These are phyloP conservation scores for Teunomyces funiuensis DNA, from an alignment of 805 yeast species.

Conservation along the genomic window DNA sequence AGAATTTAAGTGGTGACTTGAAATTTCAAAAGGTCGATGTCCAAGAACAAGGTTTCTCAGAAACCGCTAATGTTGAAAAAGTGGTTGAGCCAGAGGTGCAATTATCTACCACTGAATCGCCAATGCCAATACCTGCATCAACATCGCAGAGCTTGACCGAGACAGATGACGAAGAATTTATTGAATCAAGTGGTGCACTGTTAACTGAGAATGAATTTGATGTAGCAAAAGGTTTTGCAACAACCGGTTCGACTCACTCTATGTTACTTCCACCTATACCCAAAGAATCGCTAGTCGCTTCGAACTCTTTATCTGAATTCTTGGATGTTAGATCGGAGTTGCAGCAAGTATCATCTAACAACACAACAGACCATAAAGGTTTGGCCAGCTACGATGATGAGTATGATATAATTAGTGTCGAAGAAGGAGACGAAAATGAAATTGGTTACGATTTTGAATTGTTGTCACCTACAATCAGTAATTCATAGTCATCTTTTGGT, in stretches of 20 bases:
- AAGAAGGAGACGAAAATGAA: conserved; percentile 27
- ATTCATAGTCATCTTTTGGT: neutral
- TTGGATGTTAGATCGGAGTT: conserved; percentile 21
- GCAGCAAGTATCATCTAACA: no score
- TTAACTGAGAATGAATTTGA: neutral
- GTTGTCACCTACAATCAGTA: conserved; percentile 17
- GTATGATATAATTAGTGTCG: conserved; percentile 34
- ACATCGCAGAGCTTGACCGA: neutral
- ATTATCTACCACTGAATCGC: neutral
- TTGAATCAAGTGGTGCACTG: neutral
- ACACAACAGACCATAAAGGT: no score
- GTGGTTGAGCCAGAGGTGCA: neutral
- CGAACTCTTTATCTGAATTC: conserved; percentile 17
- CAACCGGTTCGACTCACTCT: conserved; percentile 22
- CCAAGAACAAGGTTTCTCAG: neutral
- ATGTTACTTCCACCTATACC: conserved; percentile 33
- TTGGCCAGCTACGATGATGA: conserved; percentile 20
- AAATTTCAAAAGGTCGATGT: conserved; percentile 7
- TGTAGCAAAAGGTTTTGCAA: conserved; percentile 2
- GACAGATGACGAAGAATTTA: neutral
- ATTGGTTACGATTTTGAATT: conserved; percentile 38
- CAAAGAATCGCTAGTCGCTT: conserved; percentile 21
- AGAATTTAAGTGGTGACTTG: conserved; percentile 24
- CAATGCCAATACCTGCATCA: neutral
- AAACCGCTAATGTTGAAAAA: no score